These are phyloP conservation scores for Pseudogymnoascus sp. DNA, from an alignment of 2,329 filamentous ascomycete species.

Conservation along the genomic window DNA sequence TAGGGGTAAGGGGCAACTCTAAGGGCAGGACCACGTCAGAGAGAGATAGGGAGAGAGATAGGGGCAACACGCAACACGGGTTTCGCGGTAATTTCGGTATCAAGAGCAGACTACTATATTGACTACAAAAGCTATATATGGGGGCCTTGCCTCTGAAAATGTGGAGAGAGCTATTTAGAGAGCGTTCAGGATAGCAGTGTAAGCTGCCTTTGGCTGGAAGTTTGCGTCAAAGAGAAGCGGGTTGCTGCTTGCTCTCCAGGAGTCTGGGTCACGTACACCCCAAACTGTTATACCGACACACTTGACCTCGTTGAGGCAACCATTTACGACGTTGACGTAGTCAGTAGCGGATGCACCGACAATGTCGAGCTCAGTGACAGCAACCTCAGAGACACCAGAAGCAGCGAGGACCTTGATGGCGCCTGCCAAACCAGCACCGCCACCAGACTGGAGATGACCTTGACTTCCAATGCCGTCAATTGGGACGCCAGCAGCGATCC, in stretches of 20 bases:
- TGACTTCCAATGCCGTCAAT: conserved; percentile 51
- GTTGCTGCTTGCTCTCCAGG: conserved; percentile 42
- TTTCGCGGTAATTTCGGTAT: not conserved
- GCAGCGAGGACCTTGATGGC: conserved; percentile 33
- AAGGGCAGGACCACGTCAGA: not conserved
- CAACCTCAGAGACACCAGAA: conserved; percentile 45
- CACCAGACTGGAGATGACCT: conserved; percentile 16
- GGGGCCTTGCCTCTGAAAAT: not conserved
- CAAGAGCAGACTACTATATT: not conserved
- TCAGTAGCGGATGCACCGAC: conserved; percentile 34
- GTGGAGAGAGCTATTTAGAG: conserved; percentile 8
- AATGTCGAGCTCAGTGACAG: conserved; percentile 56
- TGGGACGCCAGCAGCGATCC: conserved; percentile 48
- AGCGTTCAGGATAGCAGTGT: conserved; percentile 33
- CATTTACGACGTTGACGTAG: conserved; percentile 25
- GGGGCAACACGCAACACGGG: not conserved
- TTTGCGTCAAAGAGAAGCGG: conserved; percentile 47
- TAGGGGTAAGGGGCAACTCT: not conserved
- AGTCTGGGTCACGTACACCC: conserved; percentile 35
- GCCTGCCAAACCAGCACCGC: conserved; percentile 11
- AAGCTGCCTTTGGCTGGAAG: conserved; percentile 45
- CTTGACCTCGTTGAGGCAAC: conserved; percentile 12
- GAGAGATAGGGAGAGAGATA: not conserved
- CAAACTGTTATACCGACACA: conserved; percentile 21
- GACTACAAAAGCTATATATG: not conserved